phyloP scores from a whole-genome alignment of 306 rosid species.

The Dalbergia oliveri region DNA sequence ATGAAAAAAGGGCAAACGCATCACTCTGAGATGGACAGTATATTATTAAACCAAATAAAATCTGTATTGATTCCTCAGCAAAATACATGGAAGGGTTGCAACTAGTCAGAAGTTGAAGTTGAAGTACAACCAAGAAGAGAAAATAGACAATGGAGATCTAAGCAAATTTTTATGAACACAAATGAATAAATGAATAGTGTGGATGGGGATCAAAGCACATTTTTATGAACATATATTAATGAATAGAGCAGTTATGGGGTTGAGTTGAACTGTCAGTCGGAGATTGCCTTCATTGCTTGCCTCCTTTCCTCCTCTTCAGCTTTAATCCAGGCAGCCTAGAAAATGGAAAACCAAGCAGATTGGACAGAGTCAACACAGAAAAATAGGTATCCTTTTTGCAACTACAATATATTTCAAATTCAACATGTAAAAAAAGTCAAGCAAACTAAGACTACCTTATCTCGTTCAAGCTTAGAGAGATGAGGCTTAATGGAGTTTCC shows the following conservation, averaged over 20 bases:
- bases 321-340: slow-evolving; percentile 92
- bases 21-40: too few species aligned
- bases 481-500: slow-evolving; percentile 84
- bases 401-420: not conserved
- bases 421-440: not conserved
- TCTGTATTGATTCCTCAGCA: too few species aligned
- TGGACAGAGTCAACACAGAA: slow-evolving; percentile 33
- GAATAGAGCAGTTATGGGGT: not conserved
- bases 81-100: too few species aligned
- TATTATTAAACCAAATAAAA: too few species aligned
- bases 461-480: slow-evolving; percentile 80
- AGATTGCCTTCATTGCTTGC: slow-evolving; percentile 47
- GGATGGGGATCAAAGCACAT: not conserved
- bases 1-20: too few species aligned
- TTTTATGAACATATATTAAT: slow-evolving; percentile 3
- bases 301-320: slow-evolving; percentile 86
- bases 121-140: not conserved
- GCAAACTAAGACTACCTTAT: slow-evolving; percentile 67
- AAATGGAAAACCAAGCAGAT: slow-evolving; percentile 29
- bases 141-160: not conserved
- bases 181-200: not conserved
- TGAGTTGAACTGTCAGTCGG: slow-evolving; percentile 18
- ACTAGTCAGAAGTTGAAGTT: not conserved
- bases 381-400: not conserved
- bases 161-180: not conserved